Base-by-base conservation (phyloP, 176 grass and related monocot species). In the Musa itinerans region DNA sequence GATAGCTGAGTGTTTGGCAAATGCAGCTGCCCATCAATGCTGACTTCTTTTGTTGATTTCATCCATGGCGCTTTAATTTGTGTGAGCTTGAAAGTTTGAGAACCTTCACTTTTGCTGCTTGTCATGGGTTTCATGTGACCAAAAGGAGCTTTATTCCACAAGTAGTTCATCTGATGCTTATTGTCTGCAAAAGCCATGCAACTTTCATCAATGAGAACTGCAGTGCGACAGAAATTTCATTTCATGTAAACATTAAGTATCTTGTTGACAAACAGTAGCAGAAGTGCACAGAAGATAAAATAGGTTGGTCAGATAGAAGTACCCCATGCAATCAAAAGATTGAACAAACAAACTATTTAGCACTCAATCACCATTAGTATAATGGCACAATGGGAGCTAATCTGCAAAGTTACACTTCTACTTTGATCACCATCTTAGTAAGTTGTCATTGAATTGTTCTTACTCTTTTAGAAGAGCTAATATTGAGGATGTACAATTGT, bases 81-180 rank as follows among this genome's bases (percentile, higher is more conserved):
- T 64, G 86, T 73, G 76, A 89, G 83, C 69, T 83, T 95, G 71
- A 91, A 93, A 86, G 81, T 79, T 75, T 66, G 84, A 53, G 78
- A 43, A 52, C 69, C 74, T 80, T 89, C 96, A 86, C 86, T 95
- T 50, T 71, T 84, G 85, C 85, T 80, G 80, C 63, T 82, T 81
- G 65, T 61, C 63, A 11, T 73, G 58, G 76, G 82, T 78, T 85
- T 91, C 86, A 89, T 89, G 54, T 85, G 82, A 76, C 74, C 78
- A 74, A 80, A 91, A 22, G 86, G 81, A 79, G 74, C 68, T 70
- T 88, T 86, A 83, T 86, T 81, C 76, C 86, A 92, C 15, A 89
- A 69, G 65, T 95, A 75, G 83, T 74, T 88, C 75, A 80, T 78
- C 20, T 80, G 88, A 63, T 86, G 87, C 71, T 83, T 88, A 67